Base-by-base conservation (phyloP, 108 stramenopile genomes). In the Nitzschia inconspicua region DNA sequence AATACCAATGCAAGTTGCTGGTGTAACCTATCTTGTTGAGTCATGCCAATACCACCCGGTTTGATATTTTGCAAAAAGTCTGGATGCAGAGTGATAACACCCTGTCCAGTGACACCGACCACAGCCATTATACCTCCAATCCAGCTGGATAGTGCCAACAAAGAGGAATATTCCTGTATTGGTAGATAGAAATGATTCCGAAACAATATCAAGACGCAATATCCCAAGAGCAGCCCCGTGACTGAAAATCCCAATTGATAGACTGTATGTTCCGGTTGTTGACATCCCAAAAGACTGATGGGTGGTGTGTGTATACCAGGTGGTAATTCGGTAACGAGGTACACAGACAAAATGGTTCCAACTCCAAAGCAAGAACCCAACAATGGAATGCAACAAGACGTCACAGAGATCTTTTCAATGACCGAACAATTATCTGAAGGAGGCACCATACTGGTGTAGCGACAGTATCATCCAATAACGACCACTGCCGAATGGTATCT, bases 51-150 rank as follows among this genome's bases (percentile, higher is more conserved):
- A 7, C 48, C 48, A 10, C 9, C 24, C n/a, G n/a, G n/a, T 26
- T 50, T 50, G 23, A 50, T 5, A 26, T 50, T 5, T 9, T 5
- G 27, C 48, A 50, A 27, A 22, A 50, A 25, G 76, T 83, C 0
- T 79, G 79, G 59, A 79, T 83, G 63, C 78, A 83, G 58, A 58
- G 60, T 44, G 75, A 83, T 62, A 69, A 75, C 57, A 18, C 48
- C 48, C 24, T 50, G 48, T 3, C 48, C 48, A 3, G 19, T n/a
- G 23, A 50, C 48, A 7, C 48, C 48, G 10, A 27, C 5, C 3
- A 26, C 48, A 18, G 48, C 48, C 25, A 50, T 14, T 11, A 29
- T 29, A 10, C 23, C 48, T 26, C 48, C 48, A 7, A 20, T 3
- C 25, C 25, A 26, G n/a, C n/a, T n/a, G n/a, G n/a, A n/a, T n/a